Conservation (phyloP, 2,329 filamentous ascomycete genomes). For the Trichoderma breve region DNA sequence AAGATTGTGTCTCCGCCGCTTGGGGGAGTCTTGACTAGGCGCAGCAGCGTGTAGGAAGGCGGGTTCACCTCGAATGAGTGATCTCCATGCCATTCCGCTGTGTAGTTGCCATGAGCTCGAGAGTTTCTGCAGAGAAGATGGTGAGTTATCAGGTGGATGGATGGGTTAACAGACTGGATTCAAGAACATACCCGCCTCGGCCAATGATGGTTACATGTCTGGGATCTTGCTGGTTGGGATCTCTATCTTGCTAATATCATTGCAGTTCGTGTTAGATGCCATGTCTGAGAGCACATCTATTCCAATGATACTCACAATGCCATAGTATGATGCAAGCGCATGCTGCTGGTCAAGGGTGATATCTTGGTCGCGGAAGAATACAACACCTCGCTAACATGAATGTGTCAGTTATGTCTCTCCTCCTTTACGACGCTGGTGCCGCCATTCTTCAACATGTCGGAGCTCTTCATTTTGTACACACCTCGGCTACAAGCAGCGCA, state of each 20-base stretch:
- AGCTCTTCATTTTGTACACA: neutral
- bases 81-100: conserved; percentile 17
- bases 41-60: conserved; percentile 17
- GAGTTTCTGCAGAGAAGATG: conserved; percentile 1
- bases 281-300: neutral
- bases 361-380: conserved; percentile 38
- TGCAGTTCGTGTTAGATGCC: neutral
- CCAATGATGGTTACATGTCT: conserved; percentile 21
- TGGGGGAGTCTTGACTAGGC: conserved; percentile 18
- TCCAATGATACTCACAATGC: conserved; percentile 4
- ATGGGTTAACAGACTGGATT: neutral
- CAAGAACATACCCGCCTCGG: conserved; percentile 12
- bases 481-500: conserved; percentile 40
- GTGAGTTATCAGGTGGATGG: neutral
- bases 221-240: conserved; percentile 20
- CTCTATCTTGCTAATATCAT: conserved; percentile 15
- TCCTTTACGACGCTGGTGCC: neutral
- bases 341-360: conserved; percentile 40
- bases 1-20: conserved; percentile 20
- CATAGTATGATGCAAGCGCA: conserved; percentile 31
- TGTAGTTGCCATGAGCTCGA: conserved; percentile 14
- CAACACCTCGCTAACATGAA: conserved; percentile 32
- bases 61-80: conserved; percentile 19
- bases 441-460: neutral
- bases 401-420: neutral